A percentile compares a stretch with the other conserved stretches of the same genome.
These are phyloP conservation scores for Pelargonium nanum DNA, from an alignment of 345 rosid species.

Conservation along the genomic window DNA sequence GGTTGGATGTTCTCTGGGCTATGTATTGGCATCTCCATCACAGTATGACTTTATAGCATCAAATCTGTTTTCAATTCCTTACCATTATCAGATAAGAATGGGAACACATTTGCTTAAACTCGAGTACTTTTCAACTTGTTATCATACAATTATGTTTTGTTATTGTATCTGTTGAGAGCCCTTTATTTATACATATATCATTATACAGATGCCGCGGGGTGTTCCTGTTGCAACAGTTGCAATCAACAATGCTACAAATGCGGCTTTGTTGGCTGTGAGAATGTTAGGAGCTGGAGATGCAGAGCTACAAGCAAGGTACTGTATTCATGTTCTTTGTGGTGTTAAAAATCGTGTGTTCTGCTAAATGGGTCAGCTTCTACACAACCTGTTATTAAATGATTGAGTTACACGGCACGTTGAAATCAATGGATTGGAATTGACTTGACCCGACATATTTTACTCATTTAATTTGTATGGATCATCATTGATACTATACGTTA, in stretches of 20 bases:
- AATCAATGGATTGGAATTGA: too few relatives aligned
- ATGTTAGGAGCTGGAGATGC: slow-evolving; percentile 64
- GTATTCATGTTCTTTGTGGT: neutral
- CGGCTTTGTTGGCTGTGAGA: slow-evolving; percentile 75
- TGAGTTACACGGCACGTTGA: too few relatives aligned
- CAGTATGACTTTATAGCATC: too few relatives aligned
- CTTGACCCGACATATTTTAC: too few relatives aligned
- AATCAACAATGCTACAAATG: slow-evolving; percentile 73
- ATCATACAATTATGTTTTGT: neutral
- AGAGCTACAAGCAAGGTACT: slow-evolving; percentile 48
- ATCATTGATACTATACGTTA: too few relatives aligned
- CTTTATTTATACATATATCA: neutral
- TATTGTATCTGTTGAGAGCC: neutral
- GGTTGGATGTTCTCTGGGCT: too few relatives aligned
- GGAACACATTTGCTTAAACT: neutral
- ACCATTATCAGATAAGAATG: neutral
- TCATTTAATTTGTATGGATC: too few relatives aligned
- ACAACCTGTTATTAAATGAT: neutral
- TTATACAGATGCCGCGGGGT: slow-evolving; percentile 79
- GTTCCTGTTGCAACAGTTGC: slow-evolving; percentile 97
- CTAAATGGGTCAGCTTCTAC: neutral
- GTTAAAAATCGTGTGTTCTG: neutral
- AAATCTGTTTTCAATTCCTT: neutral
- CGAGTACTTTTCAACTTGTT: neutral
- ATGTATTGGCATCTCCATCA: neutral